These are phyloP conservation scores for Cryphonectria nitschkei DNA, from an alignment of 2,329 filamentous ascomycete species.

Conservation along the genomic window DNA sequence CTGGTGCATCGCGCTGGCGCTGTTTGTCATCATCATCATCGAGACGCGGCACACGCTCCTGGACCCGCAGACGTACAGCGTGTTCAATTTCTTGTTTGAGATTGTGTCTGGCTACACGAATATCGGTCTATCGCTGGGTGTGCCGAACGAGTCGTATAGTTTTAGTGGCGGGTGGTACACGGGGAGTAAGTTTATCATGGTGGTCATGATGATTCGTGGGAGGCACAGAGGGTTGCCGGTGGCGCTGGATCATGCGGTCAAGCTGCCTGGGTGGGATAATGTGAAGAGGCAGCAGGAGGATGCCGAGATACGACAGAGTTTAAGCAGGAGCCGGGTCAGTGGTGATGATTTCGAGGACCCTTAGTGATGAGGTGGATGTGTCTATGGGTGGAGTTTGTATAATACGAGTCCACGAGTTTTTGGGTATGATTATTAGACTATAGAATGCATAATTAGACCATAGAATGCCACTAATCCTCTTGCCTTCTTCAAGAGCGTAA, in stretches of 20 bases:
- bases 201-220: constrained; percentile 47
- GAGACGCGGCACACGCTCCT: constrained; percentile 58
- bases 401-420: not conserved
- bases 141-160: constrained; percentile 23
- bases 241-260: constrained; percentile 56
- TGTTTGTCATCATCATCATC: constrained; percentile 63
- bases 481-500: not conserved
- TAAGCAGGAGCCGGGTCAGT: constrained; percentile 16
- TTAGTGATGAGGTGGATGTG: not conserved
- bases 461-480: not conserved
- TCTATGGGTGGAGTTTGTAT: not conserved
- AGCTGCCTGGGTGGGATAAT: constrained; percentile 44
- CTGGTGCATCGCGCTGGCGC: constrained; percentile 66
- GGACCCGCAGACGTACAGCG: constrained; percentile 56
- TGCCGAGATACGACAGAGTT: constrained; percentile 24
- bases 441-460: not conserved
- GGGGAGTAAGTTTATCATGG: constrained; percentile 26
- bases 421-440: not conserved
- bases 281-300: constrained; percentile 31
- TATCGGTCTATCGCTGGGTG: constrained; percentile 22
- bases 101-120: constrained; percentile 42
- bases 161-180: constrained; percentile 27
- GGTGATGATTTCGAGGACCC: not conserved
- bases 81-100: constrained; percentile 65
- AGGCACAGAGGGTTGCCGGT: constrained; percentile 59